phyloP scores from a whole-genome alignment of 192 early-diverging fungal genomes.

The Coemansia sp. region DNA sequence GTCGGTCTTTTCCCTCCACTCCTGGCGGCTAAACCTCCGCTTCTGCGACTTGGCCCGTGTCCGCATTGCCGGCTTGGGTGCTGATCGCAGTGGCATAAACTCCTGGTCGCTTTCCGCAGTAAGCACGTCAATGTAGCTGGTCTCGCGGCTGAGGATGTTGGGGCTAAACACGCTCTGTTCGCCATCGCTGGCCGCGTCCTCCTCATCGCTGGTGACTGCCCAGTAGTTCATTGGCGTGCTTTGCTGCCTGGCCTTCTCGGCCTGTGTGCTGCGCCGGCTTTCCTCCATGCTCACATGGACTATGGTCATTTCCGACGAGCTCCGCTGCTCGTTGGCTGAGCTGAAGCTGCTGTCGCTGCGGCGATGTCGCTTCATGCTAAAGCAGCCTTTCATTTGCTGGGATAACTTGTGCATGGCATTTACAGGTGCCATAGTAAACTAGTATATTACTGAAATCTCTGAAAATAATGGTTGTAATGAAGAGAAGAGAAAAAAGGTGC shows the following conservation, averaged over 20 bases:
- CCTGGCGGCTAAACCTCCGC: conserved; percentile 25
- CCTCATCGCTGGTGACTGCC: conserved; percentile 19
- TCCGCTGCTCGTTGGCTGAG: not conserved
- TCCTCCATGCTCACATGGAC: conserved; percentile 33
- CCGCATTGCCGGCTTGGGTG: not conserved
- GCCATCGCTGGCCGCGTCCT: conserved; percentile 4
- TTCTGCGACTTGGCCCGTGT: not conserved
- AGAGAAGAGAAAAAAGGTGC: no score
- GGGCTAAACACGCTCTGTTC: not conserved
- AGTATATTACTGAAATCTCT: no score
- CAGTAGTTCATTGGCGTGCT: conserved; percentile 39
- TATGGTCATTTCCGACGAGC: conserved; percentile 13
- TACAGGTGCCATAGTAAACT: conserved; percentile 12
- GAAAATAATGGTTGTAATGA: no score
- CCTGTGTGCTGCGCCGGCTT: conserved; percentile 3
- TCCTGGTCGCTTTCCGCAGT: not conserved
- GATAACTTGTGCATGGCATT: conserved; percentile 42
- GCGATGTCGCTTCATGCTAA: conserved; percentile 31
- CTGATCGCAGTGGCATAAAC: conserved; percentile 18
- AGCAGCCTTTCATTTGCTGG: conserved; percentile 24
- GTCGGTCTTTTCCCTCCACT: conserved; percentile 28
- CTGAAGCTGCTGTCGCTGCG: conserved; percentile 14
- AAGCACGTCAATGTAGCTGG: conserved; percentile 10
- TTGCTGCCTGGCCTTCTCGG: not conserved
- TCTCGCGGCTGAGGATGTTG: conserved; percentile 2